Percentiles rank a stretch among this genome's conserved stretches.
Conservation (phyloP, 495 filamentous ascomycete genomes). For the Aspergillus incahuasiensis region DNA sequence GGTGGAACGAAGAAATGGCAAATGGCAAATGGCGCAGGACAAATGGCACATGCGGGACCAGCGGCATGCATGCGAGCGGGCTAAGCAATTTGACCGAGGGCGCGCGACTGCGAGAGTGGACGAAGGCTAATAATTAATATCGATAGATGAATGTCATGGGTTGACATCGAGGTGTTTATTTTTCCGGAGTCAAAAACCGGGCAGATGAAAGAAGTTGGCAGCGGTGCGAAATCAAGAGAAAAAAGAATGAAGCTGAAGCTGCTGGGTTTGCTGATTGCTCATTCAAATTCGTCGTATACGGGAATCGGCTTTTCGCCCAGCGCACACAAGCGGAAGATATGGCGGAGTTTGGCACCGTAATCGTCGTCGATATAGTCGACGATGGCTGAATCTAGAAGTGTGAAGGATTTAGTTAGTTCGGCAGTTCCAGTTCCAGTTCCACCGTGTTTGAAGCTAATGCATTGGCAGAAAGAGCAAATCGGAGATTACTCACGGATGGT, state of each 20-base stretch:
- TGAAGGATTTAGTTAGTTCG: slow-evolving; percentile 14
- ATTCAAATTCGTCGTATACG: slow-evolving; percentile 43
- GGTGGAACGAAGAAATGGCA: background rate
- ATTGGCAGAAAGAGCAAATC: background rate
- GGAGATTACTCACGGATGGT: slow-evolving; percentile 49
- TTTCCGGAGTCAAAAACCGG: background rate
- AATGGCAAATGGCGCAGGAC: slow-evolving; percentile 7
- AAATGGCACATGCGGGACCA: slow-evolving; percentile 11
- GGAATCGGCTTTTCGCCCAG: slow-evolving; percentile 50
- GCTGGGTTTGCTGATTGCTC: slow-evolving; percentile 13
- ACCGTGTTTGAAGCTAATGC: background rate
- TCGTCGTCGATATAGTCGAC: slow-evolving; percentile 51
- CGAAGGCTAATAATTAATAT: too few species aligned
- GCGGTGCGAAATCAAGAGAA: background rate
- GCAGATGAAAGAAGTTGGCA: background rate
- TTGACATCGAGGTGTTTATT: background rate
- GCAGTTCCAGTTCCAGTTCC: background rate
- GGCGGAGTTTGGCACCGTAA: slow-evolving; percentile 39
- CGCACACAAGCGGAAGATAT: slow-evolving; percentile 51
- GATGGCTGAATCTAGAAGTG: slow-evolving; percentile 43
- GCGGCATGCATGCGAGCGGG: slow-evolving; percentile 10
- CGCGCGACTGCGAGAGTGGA: background rate
- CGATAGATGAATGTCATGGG: slow-evolving; percentile 1
- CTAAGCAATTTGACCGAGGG: slow-evolving; percentile 3
- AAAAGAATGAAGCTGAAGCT: slow-evolving; percentile 3